A percentile compares a stretch with the other conserved stretches of the same genome.
phyloP scores from a whole-genome alignment of 2,329 filamentous ascomycete genomes.

The Fonsecaea monophora region DNA sequence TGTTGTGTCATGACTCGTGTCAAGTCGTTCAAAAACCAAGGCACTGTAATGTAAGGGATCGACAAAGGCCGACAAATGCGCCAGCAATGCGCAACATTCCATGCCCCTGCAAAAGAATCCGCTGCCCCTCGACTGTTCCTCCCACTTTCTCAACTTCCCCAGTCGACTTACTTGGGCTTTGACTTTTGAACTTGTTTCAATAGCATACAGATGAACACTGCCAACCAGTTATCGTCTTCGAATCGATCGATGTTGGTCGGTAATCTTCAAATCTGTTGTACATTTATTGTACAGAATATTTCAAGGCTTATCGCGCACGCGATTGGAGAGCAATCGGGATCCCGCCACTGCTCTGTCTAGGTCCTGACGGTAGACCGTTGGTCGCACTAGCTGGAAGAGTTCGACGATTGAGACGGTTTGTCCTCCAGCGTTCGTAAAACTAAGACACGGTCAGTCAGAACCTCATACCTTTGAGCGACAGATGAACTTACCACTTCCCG shows the following conservation, averaged over 20 bases:
- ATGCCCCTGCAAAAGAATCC: background rate
- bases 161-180: background rate
- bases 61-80: conserved; percentile 11
- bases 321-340: conserved; percentile 31
- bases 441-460: conserved; percentile 8
- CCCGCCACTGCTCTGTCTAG: conserved; percentile 26
- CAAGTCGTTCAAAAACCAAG: conserved; percentile 23
- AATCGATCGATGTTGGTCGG: conserved; percentile 12
- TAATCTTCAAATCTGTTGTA: conserved; percentile 47
- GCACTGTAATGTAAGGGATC: conserved; percentile 28
- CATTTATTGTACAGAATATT: conserved; percentile 48
- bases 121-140: background rate
- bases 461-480: conserved; percentile 61
- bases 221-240: background rate
- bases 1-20: conserved; percentile 33
- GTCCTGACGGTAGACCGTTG: conserved; percentile 32
- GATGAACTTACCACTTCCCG: conserved; percentile 64
- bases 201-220: conserved; percentile 13
- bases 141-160: background rate
- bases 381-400: conserved; percentile 20
- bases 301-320: conserved; percentile 26
- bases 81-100: conserved; percentile 9
- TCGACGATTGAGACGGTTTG: conserved; percentile 37
- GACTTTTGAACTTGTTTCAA: conserved; percentile 9
- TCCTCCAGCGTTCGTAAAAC: conserved; percentile 36